A percentile compares a stretch with the other conserved stretches of the same genome.
Conservation (phyloP, 2,329 filamentous ascomycete genomes). For the Orbilia javanica region DNA sequence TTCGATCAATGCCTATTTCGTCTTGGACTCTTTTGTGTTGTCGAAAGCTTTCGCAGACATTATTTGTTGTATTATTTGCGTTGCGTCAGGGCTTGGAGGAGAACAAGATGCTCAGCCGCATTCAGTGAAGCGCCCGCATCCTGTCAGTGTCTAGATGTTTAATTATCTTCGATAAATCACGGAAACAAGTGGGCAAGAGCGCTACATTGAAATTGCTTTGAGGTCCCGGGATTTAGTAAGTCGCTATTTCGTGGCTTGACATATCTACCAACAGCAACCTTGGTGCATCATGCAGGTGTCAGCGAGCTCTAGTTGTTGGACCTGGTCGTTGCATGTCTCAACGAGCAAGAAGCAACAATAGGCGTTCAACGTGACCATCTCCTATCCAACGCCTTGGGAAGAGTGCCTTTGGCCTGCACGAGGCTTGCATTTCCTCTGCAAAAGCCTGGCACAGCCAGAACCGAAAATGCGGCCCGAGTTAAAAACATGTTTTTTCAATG, state of each 20-base stretch:
- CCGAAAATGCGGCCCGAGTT: conserved; percentile 8
- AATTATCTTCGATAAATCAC: background rate
- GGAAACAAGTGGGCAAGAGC: background rate
- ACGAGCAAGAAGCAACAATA: conserved; percentile 1
- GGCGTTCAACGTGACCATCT: conserved; percentile 22
- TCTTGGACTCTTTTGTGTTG: too few relatives aligned
- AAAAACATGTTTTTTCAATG: background rate
- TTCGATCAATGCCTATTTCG: too few relatives aligned
- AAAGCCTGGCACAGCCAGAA: conserved; percentile 1
- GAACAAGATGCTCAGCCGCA: background rate
- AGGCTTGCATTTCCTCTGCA: conserved; percentile 5
- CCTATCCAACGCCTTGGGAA: conserved; percentile 15
- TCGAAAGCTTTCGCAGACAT: too few relatives aligned
- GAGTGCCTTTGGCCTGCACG: conserved; percentile 1
- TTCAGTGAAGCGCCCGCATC: background rate
- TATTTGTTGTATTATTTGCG: background rate
- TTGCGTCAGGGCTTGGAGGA: background rate
- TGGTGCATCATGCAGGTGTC: conserved; percentile 16
- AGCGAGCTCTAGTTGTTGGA: conserved; percentile 5
- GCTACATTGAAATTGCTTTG: background rate
- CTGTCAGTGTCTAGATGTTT: background rate
- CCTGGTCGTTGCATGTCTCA: background rate
- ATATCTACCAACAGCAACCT: background rate
- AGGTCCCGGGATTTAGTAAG: too few relatives aligned
- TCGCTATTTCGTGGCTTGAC: background rate